Evolutionary conservation across 164 flowering plant species (phyloP), one percentile per base, ranked within the genome.

Genomic region (Macadamia tetraphylla): DNA sequence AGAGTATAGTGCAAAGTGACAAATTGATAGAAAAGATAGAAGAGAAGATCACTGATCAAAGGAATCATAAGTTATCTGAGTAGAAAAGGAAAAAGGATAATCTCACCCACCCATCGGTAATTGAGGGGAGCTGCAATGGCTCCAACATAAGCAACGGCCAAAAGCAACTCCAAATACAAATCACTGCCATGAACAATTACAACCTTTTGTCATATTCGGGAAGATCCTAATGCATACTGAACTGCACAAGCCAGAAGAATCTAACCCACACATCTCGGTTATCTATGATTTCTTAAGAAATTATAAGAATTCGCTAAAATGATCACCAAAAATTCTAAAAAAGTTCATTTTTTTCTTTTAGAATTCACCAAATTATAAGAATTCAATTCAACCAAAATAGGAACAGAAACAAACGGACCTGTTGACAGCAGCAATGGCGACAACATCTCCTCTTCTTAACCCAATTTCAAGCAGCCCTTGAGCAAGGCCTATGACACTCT

Each of bases 361-460:
- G 53, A 8, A 10, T 49, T 14, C 8, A 49, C 6, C 53, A 49
- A 49, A 49, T 10, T 10, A 49, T 5, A 14, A 59, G 18, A 42
- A 15, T 42, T n/a, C 11, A 56, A 31, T 6, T 44, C 31, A 17
- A 32, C 30, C 40, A 29, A 29, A 58, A 31, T 35, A 9, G 18
- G 6, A 44, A 44, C 29, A 29, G 12, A 58, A 6, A 32, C n/a
- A 14, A 23, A 60, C 9, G 60, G n/a, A 91, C 98, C 97, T 91
- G 90, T 89, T 94, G 62, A 84, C 80, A n/a, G 94, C 97, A 32
- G 88, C 86, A 52, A 94, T 79, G 66, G 91, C 92, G 29, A 94
- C 89, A 46, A 91, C 75, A 63, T 91, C 84, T 7, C 98, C 97
- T 31, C 74, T 65, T 57, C 67, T 40, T 58, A 90, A 31, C 14